Conservation (phyloP, 208 protist species). For the Leishmania major region DNA sequence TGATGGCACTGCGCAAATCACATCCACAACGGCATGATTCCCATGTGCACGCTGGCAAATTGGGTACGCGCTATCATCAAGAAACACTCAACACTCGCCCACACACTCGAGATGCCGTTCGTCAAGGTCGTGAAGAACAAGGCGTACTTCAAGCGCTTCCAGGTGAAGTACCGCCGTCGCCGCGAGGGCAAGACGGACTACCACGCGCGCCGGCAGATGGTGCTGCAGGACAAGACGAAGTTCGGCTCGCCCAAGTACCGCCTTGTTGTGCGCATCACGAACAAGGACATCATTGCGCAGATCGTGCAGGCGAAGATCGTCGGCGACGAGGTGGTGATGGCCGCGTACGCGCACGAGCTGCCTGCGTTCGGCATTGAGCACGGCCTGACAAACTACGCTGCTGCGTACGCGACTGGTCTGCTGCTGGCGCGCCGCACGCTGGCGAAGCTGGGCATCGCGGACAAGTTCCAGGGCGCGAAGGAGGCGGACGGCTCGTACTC, state of each 20-base stretch:
- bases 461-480: constrained; percentile 94
- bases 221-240: constrained; percentile 99
- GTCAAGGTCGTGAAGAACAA: constrained; percentile 93
- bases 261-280: constrained; percentile 97
- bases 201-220: constrained; percentile 94
- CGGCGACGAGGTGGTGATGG: constrained; percentile 94
- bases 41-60: too few relatives aligned
- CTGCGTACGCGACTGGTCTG: constrained; percentile 97
- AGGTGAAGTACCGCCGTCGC: constrained; percentile 97
- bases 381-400: constrained; percentile 99
- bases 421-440: constrained; percentile 97
- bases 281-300: constrained; percentile 98
- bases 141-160: constrained; percentile 99
- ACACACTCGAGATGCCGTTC: constrained; percentile 65
- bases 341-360: constrained; percentile 98
- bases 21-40: too few relatives aligned
- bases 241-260: constrained; percentile 99
- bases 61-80: too few relatives aligned
- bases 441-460: constrained; percentile 93
- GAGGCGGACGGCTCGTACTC: constrained; percentile 90
- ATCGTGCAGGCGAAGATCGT: constrained; percentile 96
- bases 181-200: constrained; percentile 99
- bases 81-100: constrained; percentile 8
- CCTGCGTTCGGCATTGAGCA: constrained; percentile 95
- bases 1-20: too few relatives aligned